Conservation (phyloP, 495 filamentous ascomycete species). For the Tuber borchii region DNA sequence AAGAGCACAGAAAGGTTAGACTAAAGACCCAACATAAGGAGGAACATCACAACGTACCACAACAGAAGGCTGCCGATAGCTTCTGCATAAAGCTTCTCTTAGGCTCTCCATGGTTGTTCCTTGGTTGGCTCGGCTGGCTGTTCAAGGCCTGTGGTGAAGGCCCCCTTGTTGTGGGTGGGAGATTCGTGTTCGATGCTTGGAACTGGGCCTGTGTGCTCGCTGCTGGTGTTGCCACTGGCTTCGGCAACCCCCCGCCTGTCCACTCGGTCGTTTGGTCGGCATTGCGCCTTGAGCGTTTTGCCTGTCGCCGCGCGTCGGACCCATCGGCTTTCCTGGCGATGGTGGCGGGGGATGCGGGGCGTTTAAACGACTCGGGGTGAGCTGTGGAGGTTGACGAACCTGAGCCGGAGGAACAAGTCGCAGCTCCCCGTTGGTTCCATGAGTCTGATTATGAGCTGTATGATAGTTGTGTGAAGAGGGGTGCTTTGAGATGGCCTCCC, state of each 20-base stretch:
- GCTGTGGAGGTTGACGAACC: slow-evolving; percentile 55
- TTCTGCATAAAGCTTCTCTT: slow-evolving; percentile 37
- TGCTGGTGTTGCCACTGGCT: slow-evolving; percentile 64
- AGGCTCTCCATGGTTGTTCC: slow-evolving; percentile 35
- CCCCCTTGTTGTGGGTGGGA: slow-evolving; percentile 49
- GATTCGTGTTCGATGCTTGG: slow-evolving; percentile 79
- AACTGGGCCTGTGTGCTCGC: slow-evolving; percentile 85
- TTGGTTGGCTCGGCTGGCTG: slow-evolving; percentile 29
- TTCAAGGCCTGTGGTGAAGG: slow-evolving; percentile 35
- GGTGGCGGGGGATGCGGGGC: slow-evolving; percentile 86
- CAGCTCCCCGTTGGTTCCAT: slow-evolving; percentile 70
- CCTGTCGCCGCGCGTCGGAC: slow-evolving; percentile 69
- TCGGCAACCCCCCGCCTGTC: slow-evolving; percentile 60
- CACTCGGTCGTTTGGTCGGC: slow-evolving; percentile 68
- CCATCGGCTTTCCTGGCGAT: slow-evolving; percentile 73
- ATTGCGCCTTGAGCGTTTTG: slow-evolving; percentile 67
- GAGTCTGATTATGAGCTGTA: slow-evolving; percentile 65
- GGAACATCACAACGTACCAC: slow-evolving; percentile 27
- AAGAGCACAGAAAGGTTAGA: not conserved
- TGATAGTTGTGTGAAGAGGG: slow-evolving; percentile 62
- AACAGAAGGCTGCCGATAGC: slow-evolving; percentile 36
- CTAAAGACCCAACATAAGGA: slow-evolving; percentile 8
- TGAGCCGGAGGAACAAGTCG: slow-evolving; percentile 57
- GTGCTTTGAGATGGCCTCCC: slow-evolving; percentile 84
- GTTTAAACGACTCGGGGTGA: slow-evolving; percentile 92